These are phyloP conservation scores for Stentor coeruleus DNA, from an alignment of 73 alveolate species.

Conservation along the genomic window DNA sequence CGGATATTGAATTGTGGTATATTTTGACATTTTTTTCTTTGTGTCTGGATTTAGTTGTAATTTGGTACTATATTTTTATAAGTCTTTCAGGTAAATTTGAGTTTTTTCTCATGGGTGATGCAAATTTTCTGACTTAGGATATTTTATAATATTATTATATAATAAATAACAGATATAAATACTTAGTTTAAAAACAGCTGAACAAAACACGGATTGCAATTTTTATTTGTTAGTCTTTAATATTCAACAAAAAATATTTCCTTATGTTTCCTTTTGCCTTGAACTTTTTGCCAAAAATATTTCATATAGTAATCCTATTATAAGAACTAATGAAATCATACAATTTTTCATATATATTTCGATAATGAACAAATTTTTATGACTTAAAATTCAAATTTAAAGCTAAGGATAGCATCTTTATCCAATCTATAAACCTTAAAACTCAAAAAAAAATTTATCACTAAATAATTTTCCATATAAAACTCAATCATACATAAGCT, in stretches of 20 bases:
- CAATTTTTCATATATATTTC: conserved; percentile 62
- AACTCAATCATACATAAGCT: too few species aligned
- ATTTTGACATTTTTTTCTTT: background rate
- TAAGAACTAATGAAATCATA: conserved; percentile 62
- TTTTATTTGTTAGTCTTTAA: background rate
- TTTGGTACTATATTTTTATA: too few species aligned
- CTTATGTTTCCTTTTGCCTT: conserved; percentile 78
- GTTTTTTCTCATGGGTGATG: background rate
- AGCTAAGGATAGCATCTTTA: too few species aligned
- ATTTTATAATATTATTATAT: too few species aligned
- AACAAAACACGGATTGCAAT: background rate
- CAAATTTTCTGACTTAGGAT: background rate
- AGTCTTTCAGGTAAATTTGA: too few species aligned
- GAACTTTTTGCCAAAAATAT: conserved; percentile 70
- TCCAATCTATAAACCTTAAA: too few species aligned
- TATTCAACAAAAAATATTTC: conserved; percentile 26
- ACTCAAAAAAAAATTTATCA: too few species aligned
- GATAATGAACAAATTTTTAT: conserved; percentile 35
- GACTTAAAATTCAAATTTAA: too few species aligned
- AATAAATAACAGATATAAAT: too few species aligned
- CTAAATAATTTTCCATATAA: too few species aligned
- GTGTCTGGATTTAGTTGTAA: background rate
- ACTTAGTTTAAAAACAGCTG: background rate
- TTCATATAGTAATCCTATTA: conserved; percentile 57
- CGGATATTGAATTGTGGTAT: background rate